These are phyloP conservation scores for Apiotrichum domesticum DNA, from an alignment of 1,284 basidiomycete species.

Conservation along the genomic window DNA sequence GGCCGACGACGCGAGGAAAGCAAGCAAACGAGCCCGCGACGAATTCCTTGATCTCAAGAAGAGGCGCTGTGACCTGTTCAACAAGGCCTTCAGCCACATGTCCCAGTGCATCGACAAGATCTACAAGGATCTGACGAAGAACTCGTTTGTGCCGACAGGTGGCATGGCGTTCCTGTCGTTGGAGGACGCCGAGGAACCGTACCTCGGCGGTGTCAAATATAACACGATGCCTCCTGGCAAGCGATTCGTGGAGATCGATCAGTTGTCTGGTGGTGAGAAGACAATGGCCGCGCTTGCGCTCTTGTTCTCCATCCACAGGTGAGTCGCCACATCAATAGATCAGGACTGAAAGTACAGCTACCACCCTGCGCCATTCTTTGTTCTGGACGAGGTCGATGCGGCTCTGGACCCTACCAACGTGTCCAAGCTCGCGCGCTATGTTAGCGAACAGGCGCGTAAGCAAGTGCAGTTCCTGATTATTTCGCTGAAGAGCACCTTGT, in stretches of 20 bases:
- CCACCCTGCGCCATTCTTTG: constrained; percentile 97
- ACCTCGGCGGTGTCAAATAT: constrained; percentile 91
- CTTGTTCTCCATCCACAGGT: constrained; percentile 94
- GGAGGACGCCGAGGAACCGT: constrained; percentile 98
- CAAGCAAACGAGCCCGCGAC: constrained; percentile 82
- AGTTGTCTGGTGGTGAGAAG: constrained; percentile 96
- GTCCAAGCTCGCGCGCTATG: constrained; percentile 85
- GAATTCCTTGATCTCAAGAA: constrained; percentile 84
- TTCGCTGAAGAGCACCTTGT: constrained; percentile 60
- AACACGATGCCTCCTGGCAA: constrained; percentile 99
- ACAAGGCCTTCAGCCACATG: constrained; percentile 94
- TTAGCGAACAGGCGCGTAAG: constrained; percentile 61
- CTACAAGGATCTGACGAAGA: constrained; percentile 97
- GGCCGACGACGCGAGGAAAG: constrained; percentile 58
- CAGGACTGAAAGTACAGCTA: constrained; percentile 55
- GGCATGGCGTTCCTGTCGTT: constrained; percentile 93
- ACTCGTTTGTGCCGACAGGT: constrained; percentile 76
- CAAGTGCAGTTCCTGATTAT: constrained; percentile 94
- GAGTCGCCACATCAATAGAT: constrained; percentile 12
- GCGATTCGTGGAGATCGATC: constrained; percentile 97
- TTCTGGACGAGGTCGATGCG: constrained; percentile 96
- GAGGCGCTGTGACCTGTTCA: constrained; percentile 83
- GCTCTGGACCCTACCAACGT: constrained; percentile 95
- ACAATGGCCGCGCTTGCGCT: constrained; percentile 94
- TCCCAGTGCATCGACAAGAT: constrained; percentile 88